A percentile compares a stretch with the other conserved stretches of the same genome.
phyloP scores from a whole-genome alignment of 2,329 filamentous ascomycete genomes.

The Fusarium drepaniforme region DNA sequence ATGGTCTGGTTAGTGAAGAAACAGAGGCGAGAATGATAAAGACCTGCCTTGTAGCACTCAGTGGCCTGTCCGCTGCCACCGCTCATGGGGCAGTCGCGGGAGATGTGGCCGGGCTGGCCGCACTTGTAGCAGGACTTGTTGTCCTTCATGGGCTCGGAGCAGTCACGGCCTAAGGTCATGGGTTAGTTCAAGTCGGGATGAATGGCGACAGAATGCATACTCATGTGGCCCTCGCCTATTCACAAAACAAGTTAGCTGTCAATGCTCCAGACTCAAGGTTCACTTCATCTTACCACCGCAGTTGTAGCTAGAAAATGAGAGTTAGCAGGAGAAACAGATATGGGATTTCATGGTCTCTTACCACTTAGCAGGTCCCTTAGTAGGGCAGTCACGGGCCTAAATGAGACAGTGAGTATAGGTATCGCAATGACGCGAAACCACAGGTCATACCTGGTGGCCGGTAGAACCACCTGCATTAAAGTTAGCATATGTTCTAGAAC shows the following conservation, averaged over 20 bases:
- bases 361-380: constrained; percentile 86
- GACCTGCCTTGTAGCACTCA: constrained; percentile 87
- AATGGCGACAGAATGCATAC: constrained; percentile 61
- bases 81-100: constrained; percentile 81
- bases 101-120: constrained; percentile 89
- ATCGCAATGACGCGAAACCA: constrained; percentile 7
- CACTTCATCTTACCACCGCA: constrained; percentile 74
- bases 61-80: constrained; percentile 63
- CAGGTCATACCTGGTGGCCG: constrained; percentile 75
- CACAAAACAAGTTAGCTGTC: constrained; percentile 42
- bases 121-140: constrained; percentile 83
- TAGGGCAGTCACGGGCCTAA: constrained; percentile 87
- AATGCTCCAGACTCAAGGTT: neutral
- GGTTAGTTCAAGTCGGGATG: constrained; percentile 21
- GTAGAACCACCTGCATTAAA: constrained; percentile 73
- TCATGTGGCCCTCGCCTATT: constrained; percentile 78
- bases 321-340: constrained; percentile 9
- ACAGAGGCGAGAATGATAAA: neutral
- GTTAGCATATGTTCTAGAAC: constrained; percentile 31
- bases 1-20: constrained; percentile 17
- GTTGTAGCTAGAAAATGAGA: constrained; percentile 75
- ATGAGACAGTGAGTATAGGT: constrained; percentile 21
- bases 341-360: constrained; percentile 57
- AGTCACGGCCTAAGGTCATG: constrained; percentile 82
- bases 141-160: constrained; percentile 89